Percentiles rank a stretch among this genome's conserved stretches.
phyloP scores from a whole-genome alignment of 2,329 filamentous ascomycete species.

The Nectriaceae sp. region DNA sequence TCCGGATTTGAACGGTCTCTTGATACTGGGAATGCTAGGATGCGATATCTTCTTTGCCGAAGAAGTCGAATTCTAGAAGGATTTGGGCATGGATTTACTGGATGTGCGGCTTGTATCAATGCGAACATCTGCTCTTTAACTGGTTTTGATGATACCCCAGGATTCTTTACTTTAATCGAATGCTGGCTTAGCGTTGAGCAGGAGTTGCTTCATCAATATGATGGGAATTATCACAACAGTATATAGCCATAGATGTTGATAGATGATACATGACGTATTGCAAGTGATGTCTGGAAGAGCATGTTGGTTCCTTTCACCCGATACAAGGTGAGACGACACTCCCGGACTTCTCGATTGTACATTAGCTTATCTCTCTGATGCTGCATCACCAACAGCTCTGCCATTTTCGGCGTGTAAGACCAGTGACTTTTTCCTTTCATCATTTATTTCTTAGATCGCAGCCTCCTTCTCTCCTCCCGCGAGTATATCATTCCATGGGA shows the following conservation, averaged over 20 bases:
- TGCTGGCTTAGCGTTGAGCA: constrained; percentile 15
- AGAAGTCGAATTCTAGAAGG: constrained; percentile 8
- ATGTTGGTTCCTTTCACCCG: no score
- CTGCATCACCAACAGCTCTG: no score
- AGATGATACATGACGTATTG: constrained; percentile 5
- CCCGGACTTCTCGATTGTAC: no score
- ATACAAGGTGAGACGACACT: no score
- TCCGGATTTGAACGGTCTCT: constrained; percentile 3
- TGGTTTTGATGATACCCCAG: constrained; percentile 37
- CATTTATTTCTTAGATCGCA: constrained; percentile 4
- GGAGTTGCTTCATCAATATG: constrained; percentile 13
- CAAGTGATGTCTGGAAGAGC: no score
- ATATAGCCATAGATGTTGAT: constrained; percentile 7
- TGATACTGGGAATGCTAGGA: constrained; percentile 5
- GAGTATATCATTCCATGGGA: constrained; percentile 46
- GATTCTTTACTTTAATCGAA: constrained; percentile 24
- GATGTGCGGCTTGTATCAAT: constrained; percentile 30
- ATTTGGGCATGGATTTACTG: constrained; percentile 20
- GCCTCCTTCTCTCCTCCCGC: constrained; percentile 33
- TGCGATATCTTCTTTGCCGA: constrained; percentile 8
- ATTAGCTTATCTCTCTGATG: not conserved
- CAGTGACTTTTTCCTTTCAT: not conserved
- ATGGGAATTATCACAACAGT: constrained; percentile 9
- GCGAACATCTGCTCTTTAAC: constrained; percentile 30
- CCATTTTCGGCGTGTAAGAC: no score